These are phyloP conservation scores for Talaromyces sp. DNA, from an alignment of 2,329 filamentous ascomycete genomes.

Conservation along the genomic window DNA sequence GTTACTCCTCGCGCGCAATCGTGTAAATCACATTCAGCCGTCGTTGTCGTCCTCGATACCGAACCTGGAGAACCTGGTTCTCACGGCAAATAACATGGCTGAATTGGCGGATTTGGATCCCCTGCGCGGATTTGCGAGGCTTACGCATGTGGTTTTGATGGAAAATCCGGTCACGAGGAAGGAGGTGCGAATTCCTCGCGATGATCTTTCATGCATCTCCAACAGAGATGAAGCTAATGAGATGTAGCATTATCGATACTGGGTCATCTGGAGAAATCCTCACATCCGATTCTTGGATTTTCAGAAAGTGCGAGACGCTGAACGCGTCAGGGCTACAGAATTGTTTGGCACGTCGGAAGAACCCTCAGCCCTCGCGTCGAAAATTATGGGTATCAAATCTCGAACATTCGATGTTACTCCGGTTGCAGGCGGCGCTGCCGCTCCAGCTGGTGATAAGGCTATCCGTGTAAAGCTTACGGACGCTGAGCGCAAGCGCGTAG, in stretches of 20 bases:
- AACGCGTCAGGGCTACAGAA: conserved; percentile 70
- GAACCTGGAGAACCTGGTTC: conserved; percentile 73
- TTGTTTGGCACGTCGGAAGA: conserved; percentile 76
- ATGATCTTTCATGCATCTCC: not conserved
- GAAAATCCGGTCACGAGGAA: conserved; percentile 91
- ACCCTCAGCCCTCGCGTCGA: conserved; percentile 74
- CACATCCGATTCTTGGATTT: conserved; percentile 88
- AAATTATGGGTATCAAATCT: conserved; percentile 83
- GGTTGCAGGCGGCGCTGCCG: conserved; percentile 34
- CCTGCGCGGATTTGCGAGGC: conserved; percentile 61
- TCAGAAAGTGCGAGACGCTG: conserved; percentile 80
- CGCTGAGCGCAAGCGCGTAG: conserved; percentile 77
- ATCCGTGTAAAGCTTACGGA: conserved; percentile 82
- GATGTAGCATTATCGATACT: conserved; percentile 82
- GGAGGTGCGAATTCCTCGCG: conserved; percentile 62
- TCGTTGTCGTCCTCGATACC: conserved; percentile 71
- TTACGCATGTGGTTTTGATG: conserved; percentile 76
- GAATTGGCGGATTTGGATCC: conserved; percentile 86
- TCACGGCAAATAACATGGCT: conserved; percentile 75
- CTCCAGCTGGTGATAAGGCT: conserved; percentile 54
- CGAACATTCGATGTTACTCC: conserved; percentile 61
- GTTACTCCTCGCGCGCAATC: conserved; percentile 84
- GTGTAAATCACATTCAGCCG: conserved; percentile 75
- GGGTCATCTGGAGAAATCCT: conserved; percentile 83
- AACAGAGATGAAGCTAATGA: not conserved